phyloP scores from a whole-genome alignment of 1,139 yeast genomes.

The Candida labiduridarum region DNA sequence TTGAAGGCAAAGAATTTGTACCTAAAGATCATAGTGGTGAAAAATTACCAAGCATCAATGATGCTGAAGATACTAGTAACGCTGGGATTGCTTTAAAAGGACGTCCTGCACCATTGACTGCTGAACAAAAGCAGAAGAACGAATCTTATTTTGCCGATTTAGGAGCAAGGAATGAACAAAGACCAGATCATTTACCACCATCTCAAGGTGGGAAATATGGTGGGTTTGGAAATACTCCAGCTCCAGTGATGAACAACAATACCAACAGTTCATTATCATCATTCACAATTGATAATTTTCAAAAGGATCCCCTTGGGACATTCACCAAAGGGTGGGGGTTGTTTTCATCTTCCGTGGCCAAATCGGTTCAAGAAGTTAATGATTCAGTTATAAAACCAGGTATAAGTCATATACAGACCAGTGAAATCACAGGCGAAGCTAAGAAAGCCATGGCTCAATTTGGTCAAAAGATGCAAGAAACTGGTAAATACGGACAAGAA shows the following conservation, averaged over 20 bases:
- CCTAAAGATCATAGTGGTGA: conserved; percentile 66
- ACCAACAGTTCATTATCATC: conserved; percentile 28
- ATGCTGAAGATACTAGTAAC: conserved; percentile 14
- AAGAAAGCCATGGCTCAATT: conserved; percentile 92
- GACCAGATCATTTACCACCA: conserved; percentile 85
- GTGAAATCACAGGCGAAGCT: conserved; percentile 80
- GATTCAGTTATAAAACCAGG: conserved; percentile 90
- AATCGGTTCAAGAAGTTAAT: conserved; percentile 83
- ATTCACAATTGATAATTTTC: conserved; percentile 74
- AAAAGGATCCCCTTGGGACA: conserved; percentile 86
- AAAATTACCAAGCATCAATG: conserved; percentile 36
- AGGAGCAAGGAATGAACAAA: conserved; percentile 69
- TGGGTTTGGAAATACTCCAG: conserved; percentile 87
- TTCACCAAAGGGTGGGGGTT: conserved; percentile 92
- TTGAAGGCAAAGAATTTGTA: conserved; percentile 73
- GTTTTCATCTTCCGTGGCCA: conserved; percentile 79
- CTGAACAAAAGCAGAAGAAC: conserved; percentile 58
- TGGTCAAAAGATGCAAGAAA: conserved; percentile 91
- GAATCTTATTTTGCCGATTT: conserved; percentile 82
- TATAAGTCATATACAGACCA: conserved; percentile 75
- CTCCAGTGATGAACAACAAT: conserved; percentile 30
- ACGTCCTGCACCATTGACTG: conserved; percentile 30
- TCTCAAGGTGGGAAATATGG: conserved; percentile 92
- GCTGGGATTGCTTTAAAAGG: conserved; percentile 16
- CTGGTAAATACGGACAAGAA: conserved; percentile 71